phyloP scores from a whole-genome alignment of 208 protist species.

The Herpetomonas samuelpessoai region DNA sequence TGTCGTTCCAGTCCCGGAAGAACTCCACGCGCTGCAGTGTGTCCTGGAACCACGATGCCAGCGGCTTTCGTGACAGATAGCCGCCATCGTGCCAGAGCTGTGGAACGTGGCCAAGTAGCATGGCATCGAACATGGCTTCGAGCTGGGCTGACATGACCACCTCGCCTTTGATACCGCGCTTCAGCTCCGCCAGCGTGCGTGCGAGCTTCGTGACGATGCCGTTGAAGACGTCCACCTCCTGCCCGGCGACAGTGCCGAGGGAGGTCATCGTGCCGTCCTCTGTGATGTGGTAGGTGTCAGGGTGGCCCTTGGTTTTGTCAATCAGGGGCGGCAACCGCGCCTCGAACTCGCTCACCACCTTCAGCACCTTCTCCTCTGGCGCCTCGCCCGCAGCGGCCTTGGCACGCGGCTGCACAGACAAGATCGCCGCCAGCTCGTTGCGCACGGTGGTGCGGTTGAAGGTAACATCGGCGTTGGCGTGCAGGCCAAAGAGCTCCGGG shows the following conservation, averaged over 20 bases:
- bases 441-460: constrained; percentile 89
- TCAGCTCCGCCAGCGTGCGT: constrained; percentile 66
- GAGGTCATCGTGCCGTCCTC: constrained; percentile 88
- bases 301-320: constrained; percentile 69
- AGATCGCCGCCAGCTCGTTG: constrained; percentile 78
- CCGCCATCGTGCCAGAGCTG: constrained; percentile 83
- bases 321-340: constrained; percentile 71
- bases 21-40: constrained; percentile 92
- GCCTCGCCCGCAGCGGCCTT: constrained; percentile 43
- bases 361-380: constrained; percentile 78
- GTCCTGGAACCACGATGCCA: constrained; percentile 96
- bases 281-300: constrained; percentile 87
- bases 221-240: constrained; percentile 93
- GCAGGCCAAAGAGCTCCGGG: constrained; percentile 95
- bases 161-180: constrained; percentile 87
- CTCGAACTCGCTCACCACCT: constrained; percentile 80
- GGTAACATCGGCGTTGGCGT: constrained; percentile 95
- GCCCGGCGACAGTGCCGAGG: constrained; percentile 83
- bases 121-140: constrained; percentile 90
- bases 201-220: constrained; percentile 68
- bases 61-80: constrained; percentile 96
- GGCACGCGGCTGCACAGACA: constrained; percentile 90
- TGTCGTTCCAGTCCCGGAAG: constrained; percentile 93
- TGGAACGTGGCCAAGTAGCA: constrained; percentile 92
- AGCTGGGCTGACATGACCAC: constrained; percentile 90